A percentile compares a stretch with the other conserved stretches of the same genome.
These are phyloP conservation scores for Dryas alaskensis DNA, from an alignment of 306 rosid species.

Conservation along the genomic window DNA sequence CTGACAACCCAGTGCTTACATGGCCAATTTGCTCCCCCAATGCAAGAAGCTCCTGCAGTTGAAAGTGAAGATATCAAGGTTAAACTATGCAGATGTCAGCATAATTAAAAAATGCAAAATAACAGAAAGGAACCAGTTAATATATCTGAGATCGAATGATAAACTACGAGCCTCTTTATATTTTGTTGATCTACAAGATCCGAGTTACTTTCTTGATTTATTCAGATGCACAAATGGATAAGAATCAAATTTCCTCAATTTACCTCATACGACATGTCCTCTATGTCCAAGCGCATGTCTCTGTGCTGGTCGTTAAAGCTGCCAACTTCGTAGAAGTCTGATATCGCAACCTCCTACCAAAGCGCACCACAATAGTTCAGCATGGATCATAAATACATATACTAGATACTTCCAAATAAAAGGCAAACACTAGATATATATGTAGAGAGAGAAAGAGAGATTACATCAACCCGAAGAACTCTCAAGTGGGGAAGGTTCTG, in stretches of 20 bases:
- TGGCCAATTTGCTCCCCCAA: slow-evolving; percentile 91
- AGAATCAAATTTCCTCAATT: slow-evolving; percentile 24
- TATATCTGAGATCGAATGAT: background rate
- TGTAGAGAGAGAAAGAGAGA: slow-evolving; percentile 16
- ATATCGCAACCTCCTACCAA: slow-evolving; percentile 77
- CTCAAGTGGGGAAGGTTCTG: slow-evolving; percentile 61
- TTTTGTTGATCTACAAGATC: slow-evolving; percentile 3
- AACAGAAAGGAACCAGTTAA: background rate
- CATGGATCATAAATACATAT: background rate
- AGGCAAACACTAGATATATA: background rate
- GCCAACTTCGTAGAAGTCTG: slow-evolving; percentile 39
- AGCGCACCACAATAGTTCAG: slow-evolving; percentile 26
- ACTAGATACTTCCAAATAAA: slow-evolving; percentile 4
- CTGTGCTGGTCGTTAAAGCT: slow-evolving; percentile 72
- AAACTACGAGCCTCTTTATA: background rate
- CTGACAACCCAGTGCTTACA: slow-evolving; percentile 79
- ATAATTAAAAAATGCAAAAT: background rate
- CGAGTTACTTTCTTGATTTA: background rate
- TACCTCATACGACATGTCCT: slow-evolving; percentile 98
- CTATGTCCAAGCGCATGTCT: slow-evolving; percentile 95
- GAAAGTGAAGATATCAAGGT: slow-evolving; percentile 24
- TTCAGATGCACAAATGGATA: background rate
- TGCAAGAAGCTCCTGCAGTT: slow-evolving; percentile 84
- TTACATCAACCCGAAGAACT: slow-evolving; percentile 78
- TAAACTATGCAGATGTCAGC: background rate